Conservation (phyloP, 352 stramenopile species). For the Globisporangium cylindrosporum region DNA sequence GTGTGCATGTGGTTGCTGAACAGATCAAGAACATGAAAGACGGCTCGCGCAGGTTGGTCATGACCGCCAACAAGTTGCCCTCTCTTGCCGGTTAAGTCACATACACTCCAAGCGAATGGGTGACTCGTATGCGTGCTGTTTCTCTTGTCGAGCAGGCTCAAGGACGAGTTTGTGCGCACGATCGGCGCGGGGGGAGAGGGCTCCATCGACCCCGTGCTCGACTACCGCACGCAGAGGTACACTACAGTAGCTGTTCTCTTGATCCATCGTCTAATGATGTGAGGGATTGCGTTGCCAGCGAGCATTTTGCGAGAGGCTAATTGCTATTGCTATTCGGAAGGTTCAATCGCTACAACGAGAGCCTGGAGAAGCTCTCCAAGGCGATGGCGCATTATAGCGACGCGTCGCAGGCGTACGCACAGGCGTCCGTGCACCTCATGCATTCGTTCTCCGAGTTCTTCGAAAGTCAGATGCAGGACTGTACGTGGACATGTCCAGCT, state of each 20-base stretch:
- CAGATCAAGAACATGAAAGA: slow-evolving; percentile 80
- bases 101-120: background rate
- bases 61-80: background rate
- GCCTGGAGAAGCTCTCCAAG: slow-evolving; percentile 51
- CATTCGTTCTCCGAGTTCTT: slow-evolving; percentile 63
- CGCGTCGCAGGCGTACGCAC: slow-evolving; percentile 36
- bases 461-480: slow-evolving; percentile 50
- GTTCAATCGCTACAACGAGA: slow-evolving; percentile 62
- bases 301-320: background rate
- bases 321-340: slow-evolving; percentile 18
- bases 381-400: slow-evolving; percentile 48
- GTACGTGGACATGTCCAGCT: slow-evolving; percentile 5
- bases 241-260: slow-evolving; percentile 3
- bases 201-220: slow-evolving; percentile 60
- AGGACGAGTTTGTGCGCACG: slow-evolving; percentile 66
- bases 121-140: background rate
- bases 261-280: background rate
- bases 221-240: slow-evolving; percentile 61
- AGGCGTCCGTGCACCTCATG: slow-evolving; percentile 44
- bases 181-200: slow-evolving; percentile 49
- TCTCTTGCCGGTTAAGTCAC: background rate
- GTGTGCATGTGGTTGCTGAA: background rate
- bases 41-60: slow-evolving; percentile 50
- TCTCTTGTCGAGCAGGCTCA: slow-evolving; percentile 34
- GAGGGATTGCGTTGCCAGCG: too few relatives aligned